A percentile compares a stretch with the other conserved stretches of the same genome.
Conservation (phyloP, 2,329 filamentous ascomycete genomes). For the Diaporthe citrichinensis region DNA sequence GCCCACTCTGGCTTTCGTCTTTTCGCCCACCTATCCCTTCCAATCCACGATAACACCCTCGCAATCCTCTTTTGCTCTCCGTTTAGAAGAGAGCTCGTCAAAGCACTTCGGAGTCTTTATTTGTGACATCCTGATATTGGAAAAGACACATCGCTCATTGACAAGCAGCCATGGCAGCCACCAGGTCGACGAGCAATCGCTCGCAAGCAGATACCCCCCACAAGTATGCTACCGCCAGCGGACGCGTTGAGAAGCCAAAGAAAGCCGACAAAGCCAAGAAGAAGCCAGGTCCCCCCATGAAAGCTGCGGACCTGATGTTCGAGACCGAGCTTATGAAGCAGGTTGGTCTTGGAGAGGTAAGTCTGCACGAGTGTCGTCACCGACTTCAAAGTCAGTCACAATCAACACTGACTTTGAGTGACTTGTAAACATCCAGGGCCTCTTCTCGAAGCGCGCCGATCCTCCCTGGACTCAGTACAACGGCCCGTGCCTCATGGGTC, state of each 20-base stretch:
- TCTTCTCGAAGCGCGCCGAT: not conserved
- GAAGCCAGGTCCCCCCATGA: not conserved
- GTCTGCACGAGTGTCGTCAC: not conserved
- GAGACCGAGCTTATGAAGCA: slow-evolving; percentile 3
- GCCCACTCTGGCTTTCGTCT: not conserved
- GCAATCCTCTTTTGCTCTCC: not conserved
- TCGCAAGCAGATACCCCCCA: not conserved
- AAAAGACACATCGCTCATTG: not conserved
- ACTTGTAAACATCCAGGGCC: not conserved
- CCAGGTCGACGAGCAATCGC: not conserved
- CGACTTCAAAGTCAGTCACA: not conserved
- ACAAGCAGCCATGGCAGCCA: not conserved
- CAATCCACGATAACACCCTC: not conserved
- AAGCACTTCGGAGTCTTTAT: too few species aligned
- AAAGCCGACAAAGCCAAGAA: not conserved
- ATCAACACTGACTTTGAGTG: not conserved
- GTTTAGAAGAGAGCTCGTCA: too few species aligned
- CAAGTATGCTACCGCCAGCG: too few species aligned
- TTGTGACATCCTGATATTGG: too few species aligned
- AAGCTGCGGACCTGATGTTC: not conserved
- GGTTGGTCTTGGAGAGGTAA: not conserved
- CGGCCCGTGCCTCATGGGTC: not conserved
- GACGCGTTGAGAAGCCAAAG: not conserved
- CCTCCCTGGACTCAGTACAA: not conserved
- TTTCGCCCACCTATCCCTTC: not conserved